Evolutionary conservation across 768 basidiomycete genomes (phyloP).

Genomic region (Pluteus cervinus): DNA sequence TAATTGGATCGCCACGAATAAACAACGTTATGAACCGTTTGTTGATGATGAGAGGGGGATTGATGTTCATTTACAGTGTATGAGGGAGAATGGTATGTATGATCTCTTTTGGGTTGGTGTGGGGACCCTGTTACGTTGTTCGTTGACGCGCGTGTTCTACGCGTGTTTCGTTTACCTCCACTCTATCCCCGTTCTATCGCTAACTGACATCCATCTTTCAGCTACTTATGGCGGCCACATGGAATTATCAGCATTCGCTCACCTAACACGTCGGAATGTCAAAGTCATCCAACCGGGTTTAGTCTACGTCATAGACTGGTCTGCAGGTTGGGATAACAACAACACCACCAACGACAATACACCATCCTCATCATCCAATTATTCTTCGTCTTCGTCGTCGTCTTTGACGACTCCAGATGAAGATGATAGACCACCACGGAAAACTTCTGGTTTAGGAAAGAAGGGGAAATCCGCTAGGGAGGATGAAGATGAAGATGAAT

Average conservation of each 20-base stretch:
- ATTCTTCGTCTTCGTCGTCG: too few species aligned
- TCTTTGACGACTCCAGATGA: too few species aligned
- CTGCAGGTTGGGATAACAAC: conserved; percentile 45
- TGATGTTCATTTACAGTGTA: conserved; percentile 64
- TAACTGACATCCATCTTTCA: conserved; percentile 17
- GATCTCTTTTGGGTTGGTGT: conserved; percentile 6
- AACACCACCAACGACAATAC: too few species aligned
- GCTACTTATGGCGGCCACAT: conserved; percentile 92
- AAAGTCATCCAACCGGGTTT: conserved; percentile 92
- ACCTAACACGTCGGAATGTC: conserved; percentile 69
- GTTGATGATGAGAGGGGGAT: conserved; percentile 80
- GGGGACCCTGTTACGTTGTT: conserved; percentile 1
- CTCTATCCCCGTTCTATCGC: conserved; percentile 4
- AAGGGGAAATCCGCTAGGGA: conserved; percentile 17
- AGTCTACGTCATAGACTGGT: conserved; percentile 86
- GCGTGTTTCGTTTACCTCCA: conserved; percentile 2
- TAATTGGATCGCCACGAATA: conserved; percentile 70
- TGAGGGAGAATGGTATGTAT: conserved; percentile 69
- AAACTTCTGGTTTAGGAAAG: too few species aligned
- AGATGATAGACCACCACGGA: too few species aligned
- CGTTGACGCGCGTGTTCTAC: conserved; percentile 1
- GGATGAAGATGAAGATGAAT: conserved; percentile 8
- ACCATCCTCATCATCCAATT: too few species aligned
- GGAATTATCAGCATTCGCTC: conserved; percentile 89
- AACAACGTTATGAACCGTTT: conserved; percentile 76